Percentiles rank a stretch among this genome's conserved stretches.
Conservation (phyloP, 2,329 filamentous ascomycete species). For the Stenocarpella maydis region DNA sequence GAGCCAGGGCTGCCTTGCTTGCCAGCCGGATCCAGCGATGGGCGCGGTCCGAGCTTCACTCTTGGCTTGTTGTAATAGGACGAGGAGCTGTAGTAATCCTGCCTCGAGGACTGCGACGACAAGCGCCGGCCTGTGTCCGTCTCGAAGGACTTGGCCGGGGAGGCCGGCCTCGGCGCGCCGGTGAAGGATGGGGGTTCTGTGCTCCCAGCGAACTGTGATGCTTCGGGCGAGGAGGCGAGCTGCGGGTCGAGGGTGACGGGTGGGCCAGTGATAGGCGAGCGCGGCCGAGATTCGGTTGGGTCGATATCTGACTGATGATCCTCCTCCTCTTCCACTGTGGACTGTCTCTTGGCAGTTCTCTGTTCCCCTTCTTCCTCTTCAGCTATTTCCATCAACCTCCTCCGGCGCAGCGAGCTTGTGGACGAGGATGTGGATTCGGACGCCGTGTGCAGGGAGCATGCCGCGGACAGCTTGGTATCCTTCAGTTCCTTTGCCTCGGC, state of each 20-base stretch:
- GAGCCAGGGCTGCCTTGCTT: slow-evolving; percentile 68
- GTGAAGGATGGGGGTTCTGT: slow-evolving; percentile 61
- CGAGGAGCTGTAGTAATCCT: slow-evolving; percentile 56
- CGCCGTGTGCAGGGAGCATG: slow-evolving; percentile 88
- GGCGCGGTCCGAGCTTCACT: slow-evolving; percentile 87
- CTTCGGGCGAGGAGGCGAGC: slow-evolving; percentile 59
- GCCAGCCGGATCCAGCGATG: slow-evolving; percentile 72
- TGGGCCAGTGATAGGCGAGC: slow-evolving; percentile 45
- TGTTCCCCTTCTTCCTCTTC: slow-evolving; percentile 84
- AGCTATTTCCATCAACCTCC: slow-evolving; percentile 88
- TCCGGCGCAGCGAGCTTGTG: slow-evolving; percentile 78
- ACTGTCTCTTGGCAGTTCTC: slow-evolving; percentile 66
- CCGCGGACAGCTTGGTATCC: slow-evolving; percentile 86
- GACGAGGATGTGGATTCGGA: slow-evolving; percentile 87
- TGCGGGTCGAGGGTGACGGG: slow-evolving; percentile 61
- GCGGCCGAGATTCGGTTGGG: slow-evolving; percentile 41
- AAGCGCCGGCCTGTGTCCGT: slow-evolving; percentile 50
- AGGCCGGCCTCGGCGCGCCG: slow-evolving; percentile 54
- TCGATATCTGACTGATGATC: slow-evolving; percentile 41
- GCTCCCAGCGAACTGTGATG: slow-evolving; percentile 58
- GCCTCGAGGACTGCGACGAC: slow-evolving; percentile 61
- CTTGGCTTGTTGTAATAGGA: slow-evolving; percentile 73
- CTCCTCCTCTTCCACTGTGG: slow-evolving; percentile 60
- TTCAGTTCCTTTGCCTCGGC: slow-evolving; percentile 78
- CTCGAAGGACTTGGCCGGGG: slow-evolving; percentile 55